Conservation (phyloP, 176 grass and related monocot genomes). For the Microstegium vimineum region DNA sequence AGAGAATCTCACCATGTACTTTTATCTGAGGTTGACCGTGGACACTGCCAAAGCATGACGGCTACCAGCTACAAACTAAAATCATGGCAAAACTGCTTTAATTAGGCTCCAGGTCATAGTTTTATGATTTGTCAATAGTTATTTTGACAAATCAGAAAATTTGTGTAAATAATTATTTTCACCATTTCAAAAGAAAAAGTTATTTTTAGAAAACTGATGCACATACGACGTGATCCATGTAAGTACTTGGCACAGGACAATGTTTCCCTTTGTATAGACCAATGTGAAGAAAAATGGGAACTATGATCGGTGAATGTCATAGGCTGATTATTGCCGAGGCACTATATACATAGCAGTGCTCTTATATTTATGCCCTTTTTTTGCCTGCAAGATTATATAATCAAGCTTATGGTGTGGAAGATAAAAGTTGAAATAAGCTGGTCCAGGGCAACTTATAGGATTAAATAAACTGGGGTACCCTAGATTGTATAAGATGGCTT, state of each 20-base stretch:
- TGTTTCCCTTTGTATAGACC: neutral
- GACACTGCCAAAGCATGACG: neutral
- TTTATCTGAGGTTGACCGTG: neutral
- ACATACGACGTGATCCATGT: neutral
- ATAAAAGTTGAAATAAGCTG: neutral
- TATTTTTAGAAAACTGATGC: neutral
- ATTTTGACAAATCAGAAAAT: neutral
- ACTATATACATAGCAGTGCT: neutral
- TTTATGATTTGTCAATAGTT: neutral
- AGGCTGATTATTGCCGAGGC: neutral
- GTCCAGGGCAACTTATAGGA: neutral
- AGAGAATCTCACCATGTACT: neutral
- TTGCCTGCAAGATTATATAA: neutral
- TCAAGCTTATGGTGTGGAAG: neutral
- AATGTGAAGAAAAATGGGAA: neutral
- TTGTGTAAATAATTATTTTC: neutral
- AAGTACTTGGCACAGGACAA: neutral
- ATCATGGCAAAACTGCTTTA: neutral
- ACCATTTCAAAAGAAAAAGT: neutral
- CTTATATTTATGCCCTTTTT: neutral
- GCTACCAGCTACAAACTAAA: neutral
- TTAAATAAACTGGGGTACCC: neutral
- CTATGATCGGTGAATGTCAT: neutral
- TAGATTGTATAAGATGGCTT: neutral
- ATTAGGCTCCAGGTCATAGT: neutral